Base-by-base conservation (phyloP, 495 filamentous ascomycete species). In the Penicillium maclennaniae region DNA sequence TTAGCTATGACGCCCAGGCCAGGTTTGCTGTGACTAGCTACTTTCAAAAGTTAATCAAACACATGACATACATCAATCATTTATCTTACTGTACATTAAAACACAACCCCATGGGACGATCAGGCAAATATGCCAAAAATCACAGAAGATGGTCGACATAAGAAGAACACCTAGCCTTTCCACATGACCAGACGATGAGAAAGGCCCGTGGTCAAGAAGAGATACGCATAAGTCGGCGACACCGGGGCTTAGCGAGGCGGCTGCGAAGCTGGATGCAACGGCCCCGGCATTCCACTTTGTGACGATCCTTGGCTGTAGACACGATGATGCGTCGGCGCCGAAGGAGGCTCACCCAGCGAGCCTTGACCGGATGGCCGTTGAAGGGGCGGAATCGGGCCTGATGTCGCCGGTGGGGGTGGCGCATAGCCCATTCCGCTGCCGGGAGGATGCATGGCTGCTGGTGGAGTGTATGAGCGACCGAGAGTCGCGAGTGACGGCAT, bases 291-390 rank as follows among this genome's bases (percentile, higher is more conserved):
- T 16, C 59, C 60, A 10, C 68, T 63, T 20, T 62, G 49, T 50
- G 60, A 57, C 6, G 69, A 69, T 9, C 72, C 66, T 49, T 75
- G 72, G 38, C 74, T 77, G 54, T 74, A 75, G 15, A 70, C 72
- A 6, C 72, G 68, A 53, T 77, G 70, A 49, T 77, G 74, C 6
- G 58, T 61, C 0, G 67, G 56, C 6, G 59, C 51, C 20, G 62
- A 58, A 4, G 57, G 45, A 40, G 59, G 49, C 4, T 69, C 68
- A 16, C 47, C 54, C 28, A 66, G 53, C 26, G 61, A 50, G 12
- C 67, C 69, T 14, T 67, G 55, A 19, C 60, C 66, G 1, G 65
- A 50, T 20, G 66, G 66, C 23, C 72, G 68, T 50, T 66, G 61
- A 36, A 70, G 59, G 34, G 62, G 52, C 38, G 67, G 71, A 26